Percentiles rank a stretch among this genome's conserved stretches.
Evolutionary conservation across 768 basidiomycete species (phyloP).

Genomic region (Rhodosporidiobolus sp.): DNA sequence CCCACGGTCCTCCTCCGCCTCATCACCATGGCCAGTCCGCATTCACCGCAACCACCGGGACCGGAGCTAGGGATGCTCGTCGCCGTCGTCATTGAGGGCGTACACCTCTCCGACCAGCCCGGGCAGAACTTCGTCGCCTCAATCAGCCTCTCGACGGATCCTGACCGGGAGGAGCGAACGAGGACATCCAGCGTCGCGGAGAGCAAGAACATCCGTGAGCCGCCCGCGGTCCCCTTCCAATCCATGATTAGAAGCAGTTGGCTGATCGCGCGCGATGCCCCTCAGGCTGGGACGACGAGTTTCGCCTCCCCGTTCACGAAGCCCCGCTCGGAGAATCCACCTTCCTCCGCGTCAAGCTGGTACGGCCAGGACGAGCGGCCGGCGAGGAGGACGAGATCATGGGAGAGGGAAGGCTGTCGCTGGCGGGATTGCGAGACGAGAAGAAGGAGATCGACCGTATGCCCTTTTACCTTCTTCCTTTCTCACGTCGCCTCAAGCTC

Average conservation of each 20-base stretch:
- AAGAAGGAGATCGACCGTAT: slow-evolving; percentile 32
- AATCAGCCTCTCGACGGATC: not conserved
- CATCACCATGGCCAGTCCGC: not conserved
- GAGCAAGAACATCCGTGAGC: slow-evolving; percentile 16
- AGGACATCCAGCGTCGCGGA: slow-evolving; percentile 1
- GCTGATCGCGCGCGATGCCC: not conserved
- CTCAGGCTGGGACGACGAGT: slow-evolving; percentile 36
- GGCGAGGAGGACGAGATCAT: slow-evolving; percentile 8
- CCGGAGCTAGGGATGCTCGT: slow-evolving; percentile 12
- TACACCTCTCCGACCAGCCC: slow-evolving; percentile 12
- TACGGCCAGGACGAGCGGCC: not conserved
- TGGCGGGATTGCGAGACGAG: slow-evolving; percentile 12
- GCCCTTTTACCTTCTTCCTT: not conserved
- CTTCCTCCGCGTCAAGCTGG: slow-evolving; percentile 1
- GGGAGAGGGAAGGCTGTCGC: slow-evolving; percentile 5
- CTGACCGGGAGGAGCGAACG: not conserved
- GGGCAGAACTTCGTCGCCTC: slow-evolving; percentile 10
- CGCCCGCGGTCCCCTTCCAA: too few relatives aligned
- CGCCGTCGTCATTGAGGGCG: slow-evolving; percentile 9
- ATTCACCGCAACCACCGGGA: not conserved
- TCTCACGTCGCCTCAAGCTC: too few relatives aligned
- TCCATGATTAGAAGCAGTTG: not conserved
- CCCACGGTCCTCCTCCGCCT: not conserved
- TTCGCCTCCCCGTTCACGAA: slow-evolving; percentile 13
- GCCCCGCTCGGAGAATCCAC: slow-evolving; percentile 1